A percentile compares a stretch with the other conserved stretches of the same genome.
Evolutionary conservation across 129 eudicot genomes (phyloP).

Genomic region (Flaveria robusta): DNA sequence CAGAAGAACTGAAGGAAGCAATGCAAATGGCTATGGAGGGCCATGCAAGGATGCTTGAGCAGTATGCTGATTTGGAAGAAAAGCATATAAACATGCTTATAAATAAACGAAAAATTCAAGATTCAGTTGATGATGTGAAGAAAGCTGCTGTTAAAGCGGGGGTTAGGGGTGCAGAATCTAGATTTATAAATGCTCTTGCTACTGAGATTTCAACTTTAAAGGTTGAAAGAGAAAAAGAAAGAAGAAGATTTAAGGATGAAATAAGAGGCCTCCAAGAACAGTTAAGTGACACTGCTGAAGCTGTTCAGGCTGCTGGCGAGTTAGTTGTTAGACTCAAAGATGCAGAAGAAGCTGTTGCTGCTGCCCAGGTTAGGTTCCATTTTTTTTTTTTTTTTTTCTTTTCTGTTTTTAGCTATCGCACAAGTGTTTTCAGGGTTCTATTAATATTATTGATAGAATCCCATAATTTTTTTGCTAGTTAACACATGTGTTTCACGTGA

Average conservation of each 20-base stretch:
- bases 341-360: conserved; percentile 84
- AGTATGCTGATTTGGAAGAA: conserved; percentile 88
- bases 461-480: not conserved
- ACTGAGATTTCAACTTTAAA: conserved; percentile 71
- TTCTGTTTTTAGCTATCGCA: not conserved
- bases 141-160: conserved; percentile 85
- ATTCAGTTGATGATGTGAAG: conserved; percentile 84
- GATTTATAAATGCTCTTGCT: conserved; percentile 84
- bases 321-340: conserved; percentile 91
- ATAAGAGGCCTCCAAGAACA: conserved; percentile 85
- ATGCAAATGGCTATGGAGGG: conserved; percentile 96
- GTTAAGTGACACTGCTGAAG: conserved; percentile 91
- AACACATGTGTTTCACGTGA: not conserved
- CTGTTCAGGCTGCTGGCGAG: conserved; percentile 98
- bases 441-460: not conserved
- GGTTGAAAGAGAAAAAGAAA: conserved; percentile 86
- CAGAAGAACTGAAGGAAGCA: conserved; percentile 87
- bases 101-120: conserved; percentile 69
- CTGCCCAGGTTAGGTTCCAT: conserved; percentile 68
- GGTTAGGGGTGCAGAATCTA: conserved; percentile 76
- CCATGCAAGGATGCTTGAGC: conserved; percentile 96
- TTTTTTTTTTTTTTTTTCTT: not conserved
- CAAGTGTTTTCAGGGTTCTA: not conserved
- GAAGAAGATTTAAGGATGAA: conserved; percentile 71
- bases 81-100: conserved; percentile 79